phyloP scores from a whole-genome alignment of 2,329 filamentous ascomycete genomes.

The Phyllosticta citrichinensis region DNA sequence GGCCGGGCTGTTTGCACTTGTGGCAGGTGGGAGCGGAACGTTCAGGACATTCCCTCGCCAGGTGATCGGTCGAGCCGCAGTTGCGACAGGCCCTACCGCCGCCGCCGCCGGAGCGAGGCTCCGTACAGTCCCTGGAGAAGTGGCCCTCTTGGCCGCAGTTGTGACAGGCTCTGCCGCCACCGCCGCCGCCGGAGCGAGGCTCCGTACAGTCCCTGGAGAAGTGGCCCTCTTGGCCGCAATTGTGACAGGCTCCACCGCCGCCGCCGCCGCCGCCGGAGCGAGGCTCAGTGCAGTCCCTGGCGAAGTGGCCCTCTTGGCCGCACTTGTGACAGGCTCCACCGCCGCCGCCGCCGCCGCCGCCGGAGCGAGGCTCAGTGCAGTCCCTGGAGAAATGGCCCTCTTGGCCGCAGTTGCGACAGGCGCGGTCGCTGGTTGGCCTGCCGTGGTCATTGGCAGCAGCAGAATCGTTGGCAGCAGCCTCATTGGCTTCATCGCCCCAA shows the following conservation, averaged over 20 bases:
- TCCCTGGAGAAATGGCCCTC: conserved; percentile 20
- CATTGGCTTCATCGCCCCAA: conserved; percentile 11
- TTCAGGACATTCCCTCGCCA: neutral
- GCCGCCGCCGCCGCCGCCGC: too few species aligned
- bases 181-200: neutral
- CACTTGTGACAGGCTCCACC: conserved; percentile 17
- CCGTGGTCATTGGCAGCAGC: neutral
- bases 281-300: conserved; percentile 15
- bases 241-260: conserved; percentile 13
- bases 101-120: neutral
- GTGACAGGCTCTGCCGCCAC: conserved; percentile 13
- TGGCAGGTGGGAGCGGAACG: conserved; percentile 2
- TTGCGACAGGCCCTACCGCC: neutral
- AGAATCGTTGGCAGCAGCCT: conserved; percentile 3
- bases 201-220: conserved; percentile 17
- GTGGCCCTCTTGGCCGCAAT: conserved; percentile 22
- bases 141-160: conserved; percentile 23
- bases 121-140: conserved; percentile 17
- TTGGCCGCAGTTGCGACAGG: conserved; percentile 16
- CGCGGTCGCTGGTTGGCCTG: neutral
- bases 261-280: conserved; percentile 2
- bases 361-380: conserved; percentile 16
- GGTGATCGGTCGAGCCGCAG: neutral
- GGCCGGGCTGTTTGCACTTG: conserved; percentile 20
- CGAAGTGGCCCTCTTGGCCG: conserved; percentile 20